Evolutionary conservation across 345 rosid genomes (phyloP), one percentile per base, ranked within the genome.

Genomic region (Crucihimalaya himalaica): DNA sequence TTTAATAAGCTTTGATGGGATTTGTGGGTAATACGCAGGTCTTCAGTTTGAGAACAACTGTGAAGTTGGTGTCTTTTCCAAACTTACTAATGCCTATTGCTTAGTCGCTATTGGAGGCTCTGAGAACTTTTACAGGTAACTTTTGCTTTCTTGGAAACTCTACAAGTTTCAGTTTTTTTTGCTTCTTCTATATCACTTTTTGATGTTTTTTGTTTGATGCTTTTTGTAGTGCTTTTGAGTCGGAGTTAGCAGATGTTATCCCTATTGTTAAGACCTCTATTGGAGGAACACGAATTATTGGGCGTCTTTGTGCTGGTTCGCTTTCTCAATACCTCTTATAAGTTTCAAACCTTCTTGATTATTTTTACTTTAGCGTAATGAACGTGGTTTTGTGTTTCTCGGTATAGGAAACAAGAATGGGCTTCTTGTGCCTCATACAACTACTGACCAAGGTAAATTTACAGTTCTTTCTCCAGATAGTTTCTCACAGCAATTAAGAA

Each of bases 211-310:
- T 15, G 42, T 23, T 16, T 68, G 37, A 10, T 73, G 5, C n/a
- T 18, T 70, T 72, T 21, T 59, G 46, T 31, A 88, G 99, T 72
- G 56, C 87, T 4, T 92, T 90, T 64, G 99, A 95, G 85, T n/a
- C 91, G 1, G 98, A 95, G 80, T 74, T 95, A 34, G 89, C 94
- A 2, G 97, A 82, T 79, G 91, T 75, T 34, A 86, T 95, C 59
- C 99, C 99, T 27, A 92, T 92, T 25, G 91, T 92, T 66, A 95
- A 95, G 78, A 88, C 99, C 28, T 92, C 97, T 46, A 78, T 95
- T 73, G 89, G 74, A 1, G 99, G 91, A 72, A 90, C 93, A 45
- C 81, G 92, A 74, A 95, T 95, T 23, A 86, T 95, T 20, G 97
- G 97, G 14, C 83, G 96, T 63, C 89, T 95, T 4, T 88, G 97